Base-by-base conservation (phyloP, 441 rosid genomes). In the Populus tomentosa region DNA sequence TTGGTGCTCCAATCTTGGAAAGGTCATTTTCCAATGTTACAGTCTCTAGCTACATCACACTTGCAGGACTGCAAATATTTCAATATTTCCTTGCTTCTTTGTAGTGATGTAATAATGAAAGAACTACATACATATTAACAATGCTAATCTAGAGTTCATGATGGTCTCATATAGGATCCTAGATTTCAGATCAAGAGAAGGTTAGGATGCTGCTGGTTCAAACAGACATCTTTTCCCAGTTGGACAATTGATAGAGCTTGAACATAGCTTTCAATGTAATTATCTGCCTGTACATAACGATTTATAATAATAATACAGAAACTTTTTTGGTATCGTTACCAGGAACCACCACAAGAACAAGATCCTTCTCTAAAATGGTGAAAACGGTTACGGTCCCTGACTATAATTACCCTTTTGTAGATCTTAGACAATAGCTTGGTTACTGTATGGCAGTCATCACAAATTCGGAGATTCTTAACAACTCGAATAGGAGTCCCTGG, bases 361-460 rank as follows among this genome's bases (percentile, higher is more conserved):
- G 32, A 75, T 69, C 87, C 87, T 2, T 79, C 76, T 13, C 59
- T 82, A 77, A 86, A 77, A 20, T 80, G 80, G 73, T 84, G 88
- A 75, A 86, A 86, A 11, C 85, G 82, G 53, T 80, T 80, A 2
- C 82, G 74, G 56, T 84, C 88, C 21, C 86, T 78, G 6, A 84
- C 80, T 50, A 80, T 42, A 32, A 86, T 82, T 40, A 20, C 70
- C 75, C 81, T 81, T 14, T 23, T 32, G 74, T 82, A 78, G 6
- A 84, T 73, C 76, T 75, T 84, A 3, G 86, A 83, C 77, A 82
- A 40, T 16, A 79, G 46, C 75, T 86, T 83, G 59, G 84, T 83
- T 24, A 81, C 89, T 3, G 65, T 30, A 14, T 84, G 87, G 74
- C 89, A 86, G 36, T 82, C 86, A 3, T 76, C 75, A 40, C 84